Evolutionary conservation across 768 basidiomycete species (phyloP).

Genomic region (Filobasidium wieringae): DNA sequence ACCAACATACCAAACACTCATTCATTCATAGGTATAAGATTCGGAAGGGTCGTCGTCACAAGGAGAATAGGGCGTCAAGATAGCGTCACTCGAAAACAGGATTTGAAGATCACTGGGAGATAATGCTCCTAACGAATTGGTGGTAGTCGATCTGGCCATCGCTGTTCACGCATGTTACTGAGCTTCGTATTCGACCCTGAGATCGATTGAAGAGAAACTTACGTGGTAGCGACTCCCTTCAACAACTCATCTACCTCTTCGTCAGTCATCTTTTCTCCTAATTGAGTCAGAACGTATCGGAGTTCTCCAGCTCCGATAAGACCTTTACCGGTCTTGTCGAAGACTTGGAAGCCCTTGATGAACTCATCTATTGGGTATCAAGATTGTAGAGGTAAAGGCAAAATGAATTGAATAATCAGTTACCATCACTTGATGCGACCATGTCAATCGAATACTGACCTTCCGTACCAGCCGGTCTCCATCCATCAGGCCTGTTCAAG

Average conservation of each 20-base stretch:
- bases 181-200: background rate
- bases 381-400: too few relatives aligned
- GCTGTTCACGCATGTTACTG: slow-evolving; percentile 40
- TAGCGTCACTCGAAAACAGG: too few relatives aligned
- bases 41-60: too few relatives aligned
- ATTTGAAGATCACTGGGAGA: too few relatives aligned
- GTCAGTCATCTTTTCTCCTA: slow-evolving; percentile 97
- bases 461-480: slow-evolving; percentile 91
- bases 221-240: slow-evolving; percentile 85
- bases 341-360: slow-evolving; percentile 97
- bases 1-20: too few relatives aligned
- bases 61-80: too few relatives aligned
- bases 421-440: too few relatives aligned
- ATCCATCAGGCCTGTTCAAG: slow-evolving; percentile 87
- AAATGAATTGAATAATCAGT: too few relatives aligned
- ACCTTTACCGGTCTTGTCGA: slow-evolving; percentile 89
- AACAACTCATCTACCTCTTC: slow-evolving; percentile 96
- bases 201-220: slow-evolving; percentile 43
- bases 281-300: slow-evolving; percentile 83
- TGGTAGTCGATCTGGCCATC: slow-evolving; percentile 98
- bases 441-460: too few relatives aligned
- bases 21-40: too few relatives aligned
- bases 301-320: slow-evolving; percentile 85
- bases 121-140: slow-evolving; percentile 86
- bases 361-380: slow-evolving; percentile 73